phyloP scores from a whole-genome alignment of 208 protist species.

The Trypanosoma avium region DNA sequence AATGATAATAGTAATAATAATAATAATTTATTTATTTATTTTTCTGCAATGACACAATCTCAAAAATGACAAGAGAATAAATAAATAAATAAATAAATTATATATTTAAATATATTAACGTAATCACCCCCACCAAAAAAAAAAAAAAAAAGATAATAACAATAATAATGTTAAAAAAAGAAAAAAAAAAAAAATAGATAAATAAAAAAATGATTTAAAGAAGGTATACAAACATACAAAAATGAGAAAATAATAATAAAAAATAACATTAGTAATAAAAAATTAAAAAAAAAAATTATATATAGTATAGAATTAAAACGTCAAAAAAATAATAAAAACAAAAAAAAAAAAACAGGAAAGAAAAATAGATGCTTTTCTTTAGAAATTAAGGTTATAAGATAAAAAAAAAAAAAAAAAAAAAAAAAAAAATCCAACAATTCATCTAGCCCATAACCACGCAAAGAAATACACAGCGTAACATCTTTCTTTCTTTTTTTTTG shows the following conservation, averaged over 20 bases:
- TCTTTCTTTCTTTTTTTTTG: not conserved
- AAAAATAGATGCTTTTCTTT: not conserved
- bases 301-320: not conserved
- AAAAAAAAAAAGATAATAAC: slow-evolving; percentile 5
- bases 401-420: slow-evolving; percentile 24
- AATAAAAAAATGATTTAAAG: not conserved
- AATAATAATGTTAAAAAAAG: not conserved
- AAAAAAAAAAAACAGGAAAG: slow-evolving; percentile 1
- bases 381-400: too few species aligned
- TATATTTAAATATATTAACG: too few species aligned
- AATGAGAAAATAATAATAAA: slow-evolving; percentile 11
- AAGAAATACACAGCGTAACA: too few species aligned
- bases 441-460: too few species aligned
- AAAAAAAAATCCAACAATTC: slow-evolving; percentile 2
- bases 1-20: not conserved
- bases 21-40: slow-evolving; percentile 5
- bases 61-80: too few species aligned
- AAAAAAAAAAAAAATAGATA: not conserved
- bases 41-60: too few species aligned
- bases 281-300: slow-evolving; percentile 3
- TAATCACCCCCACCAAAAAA: too few species aligned
- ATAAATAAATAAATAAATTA: too few species aligned
- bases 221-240: slow-evolving; percentile 9
- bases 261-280: slow-evolving; percentile 1
- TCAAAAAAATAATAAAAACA: not conserved